phyloP scores from a whole-genome alignment of 164 flowering plant genomes.

The Nymphaea thermarum region DNA sequence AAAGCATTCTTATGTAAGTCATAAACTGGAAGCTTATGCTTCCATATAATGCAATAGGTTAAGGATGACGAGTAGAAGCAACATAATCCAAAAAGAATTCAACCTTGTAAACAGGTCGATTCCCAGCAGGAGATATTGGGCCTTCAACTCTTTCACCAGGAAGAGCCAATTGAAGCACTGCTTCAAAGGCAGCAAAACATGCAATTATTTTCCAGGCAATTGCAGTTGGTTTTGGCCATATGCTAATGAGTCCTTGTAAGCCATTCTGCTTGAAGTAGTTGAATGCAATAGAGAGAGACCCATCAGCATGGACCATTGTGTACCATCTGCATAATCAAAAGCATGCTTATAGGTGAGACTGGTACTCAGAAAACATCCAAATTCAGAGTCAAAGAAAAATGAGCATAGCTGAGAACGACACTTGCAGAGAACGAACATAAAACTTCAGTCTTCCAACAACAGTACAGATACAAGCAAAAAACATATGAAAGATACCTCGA shows the following conservation, averaged over 20 bases:
- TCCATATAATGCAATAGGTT: not conserved
- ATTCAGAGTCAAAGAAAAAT: not conserved
- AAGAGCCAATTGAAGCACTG: slow-evolving; percentile 70
- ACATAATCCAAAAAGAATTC: not conserved
- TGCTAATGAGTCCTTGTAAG: slow-evolving; percentile 46
- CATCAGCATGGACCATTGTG: slow-evolving; percentile 95
- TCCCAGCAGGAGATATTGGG: slow-evolving; percentile 79
- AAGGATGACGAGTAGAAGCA: not conserved
- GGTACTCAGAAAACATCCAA: too few species aligned
- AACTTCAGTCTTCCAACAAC: not conserved
- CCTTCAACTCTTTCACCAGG: slow-evolving; percentile 95
- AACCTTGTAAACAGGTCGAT: slow-evolving; percentile 90
- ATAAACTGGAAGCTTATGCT: not conserved
- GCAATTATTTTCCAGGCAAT: slow-evolving; percentile 78
- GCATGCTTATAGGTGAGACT: too few species aligned
- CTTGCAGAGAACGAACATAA: not conserved
- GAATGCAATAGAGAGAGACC: slow-evolving; percentile 57
- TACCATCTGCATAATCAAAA: slow-evolving; percentile 65
- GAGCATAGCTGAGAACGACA: not conserved
- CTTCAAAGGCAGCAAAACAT: slow-evolving; percentile 81
- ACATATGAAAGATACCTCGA: not conserved
- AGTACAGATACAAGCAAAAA: not conserved
- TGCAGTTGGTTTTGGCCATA: slow-evolving; percentile 85
- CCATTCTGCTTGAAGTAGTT: slow-evolving; percentile 52
- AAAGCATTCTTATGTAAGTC: not conserved